phyloP scores from a whole-genome alignment of 371 early-diverging fungal species.

The Mortierella sp. region DNA sequence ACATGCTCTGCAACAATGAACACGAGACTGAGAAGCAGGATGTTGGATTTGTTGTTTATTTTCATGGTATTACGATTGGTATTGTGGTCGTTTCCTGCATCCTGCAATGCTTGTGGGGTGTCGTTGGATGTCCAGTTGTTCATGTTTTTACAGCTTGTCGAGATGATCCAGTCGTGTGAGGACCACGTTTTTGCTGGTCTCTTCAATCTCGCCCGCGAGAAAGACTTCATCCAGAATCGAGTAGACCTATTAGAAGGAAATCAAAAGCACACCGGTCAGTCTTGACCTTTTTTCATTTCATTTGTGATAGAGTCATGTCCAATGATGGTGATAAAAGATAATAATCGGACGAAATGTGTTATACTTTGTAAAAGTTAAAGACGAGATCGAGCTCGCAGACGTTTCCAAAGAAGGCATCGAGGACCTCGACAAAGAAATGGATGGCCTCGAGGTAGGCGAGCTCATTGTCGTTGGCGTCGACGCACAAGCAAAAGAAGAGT shows the following conservation, averaged over 20 bases:
- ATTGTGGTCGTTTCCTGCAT: neutral
- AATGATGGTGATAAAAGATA: too few relatives aligned
- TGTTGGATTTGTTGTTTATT: slow-evolving; percentile 9
- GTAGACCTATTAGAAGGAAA: slow-evolving; percentile 78
- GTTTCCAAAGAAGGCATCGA: slow-evolving; percentile 98
- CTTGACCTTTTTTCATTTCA: neutral
- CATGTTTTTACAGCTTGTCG: slow-evolving; percentile 78
- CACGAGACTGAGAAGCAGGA: too few relatives aligned
- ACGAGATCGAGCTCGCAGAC: slow-evolving; percentile 98
- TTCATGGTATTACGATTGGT: neutral
- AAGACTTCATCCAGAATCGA: slow-evolving; percentile 97
- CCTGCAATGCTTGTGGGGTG: slow-evolving; percentile 2
- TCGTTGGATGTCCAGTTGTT: neutral
- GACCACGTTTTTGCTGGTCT: slow-evolving; percentile 88
- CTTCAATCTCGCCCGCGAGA: slow-evolving; percentile 97
- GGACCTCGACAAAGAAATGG: slow-evolving; percentile 98
- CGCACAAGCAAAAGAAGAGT: slow-evolving; percentile 97
- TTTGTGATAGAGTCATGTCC: neutral
- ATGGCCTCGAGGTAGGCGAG: slow-evolving; percentile 95
- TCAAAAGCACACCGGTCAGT: neutral
- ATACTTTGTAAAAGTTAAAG: slow-evolving; percentile 96
- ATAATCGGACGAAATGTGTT: neutral
- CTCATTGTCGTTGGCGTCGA: slow-evolving; percentile 97
- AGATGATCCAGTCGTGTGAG: slow-evolving; percentile 82
- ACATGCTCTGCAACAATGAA: neutral